A percentile compares a stretch with the other conserved stretches of the same genome.
Evolutionary conservation across 169 alveolate species (phyloP).

Genomic region (Theileria orientalis): DNA sequence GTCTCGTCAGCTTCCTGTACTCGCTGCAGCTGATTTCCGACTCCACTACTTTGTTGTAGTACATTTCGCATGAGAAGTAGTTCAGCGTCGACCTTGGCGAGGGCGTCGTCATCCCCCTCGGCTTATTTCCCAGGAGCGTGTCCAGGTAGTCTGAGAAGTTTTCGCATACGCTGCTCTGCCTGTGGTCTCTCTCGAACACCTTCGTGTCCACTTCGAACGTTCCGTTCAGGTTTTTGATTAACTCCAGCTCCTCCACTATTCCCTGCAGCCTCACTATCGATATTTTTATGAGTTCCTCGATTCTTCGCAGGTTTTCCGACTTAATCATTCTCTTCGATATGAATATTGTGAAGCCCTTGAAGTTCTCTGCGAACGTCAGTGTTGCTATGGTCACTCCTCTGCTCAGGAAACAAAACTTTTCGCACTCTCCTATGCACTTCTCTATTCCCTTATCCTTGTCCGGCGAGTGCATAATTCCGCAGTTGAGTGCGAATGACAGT

Average conservation of each 20-base stretch:
- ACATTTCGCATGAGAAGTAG: neutral
- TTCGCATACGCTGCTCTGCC: neutral
- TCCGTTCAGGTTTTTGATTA: slow-evolving; percentile 46
- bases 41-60: neutral
- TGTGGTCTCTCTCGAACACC: neutral
- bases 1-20: slow-evolving; percentile 4
- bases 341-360: slow-evolving; percentile 52
- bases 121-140: neutral
- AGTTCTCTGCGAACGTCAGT: slow-evolving; percentile 1
- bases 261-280: slow-evolving; percentile 39
- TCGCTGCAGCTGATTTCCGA: neutral
- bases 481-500: slow-evolving; percentile 31
- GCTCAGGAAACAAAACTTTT: neutral
- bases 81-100: neutral
- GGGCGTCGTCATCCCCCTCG: neutral
- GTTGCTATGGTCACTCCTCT: slow-evolving; percentile 20
- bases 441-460: neutral
- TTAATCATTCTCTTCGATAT: slow-evolving; percentile 20
- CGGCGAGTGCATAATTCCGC: slow-evolving; percentile 13
- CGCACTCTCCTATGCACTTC: slow-evolving; percentile 10
- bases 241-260: slow-evolving; percentile 39
- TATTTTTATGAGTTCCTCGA: slow-evolving; percentile 24
- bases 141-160: slow-evolving; percentile 27
- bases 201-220: neutral
- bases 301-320: neutral